A percentile compares a stretch with the other conserved stretches of the same genome.
phyloP scores from a whole-genome alignment of 2,329 filamentous ascomycete genomes.

The Mollisia scopiformis region DNA sequence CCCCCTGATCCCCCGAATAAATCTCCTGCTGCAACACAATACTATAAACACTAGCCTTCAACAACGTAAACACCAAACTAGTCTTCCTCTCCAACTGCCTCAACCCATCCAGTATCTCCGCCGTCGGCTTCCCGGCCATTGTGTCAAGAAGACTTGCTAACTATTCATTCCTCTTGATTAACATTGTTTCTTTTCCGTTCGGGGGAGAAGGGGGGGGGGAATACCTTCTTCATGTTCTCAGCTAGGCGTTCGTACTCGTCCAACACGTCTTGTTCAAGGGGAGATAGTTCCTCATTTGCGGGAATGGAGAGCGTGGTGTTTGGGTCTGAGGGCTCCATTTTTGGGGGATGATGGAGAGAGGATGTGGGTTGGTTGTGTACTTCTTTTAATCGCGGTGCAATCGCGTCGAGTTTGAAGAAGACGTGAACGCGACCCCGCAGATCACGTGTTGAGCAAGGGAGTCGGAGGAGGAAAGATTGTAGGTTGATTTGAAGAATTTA shows the following conservation, averaged over 20 bases:
- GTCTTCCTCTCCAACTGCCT: slow-evolving; percentile 92
- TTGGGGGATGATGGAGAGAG: neutral
- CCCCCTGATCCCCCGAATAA: slow-evolving; percentile 65
- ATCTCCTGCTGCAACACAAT: slow-evolving; percentile 99
- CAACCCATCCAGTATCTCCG: slow-evolving; percentile 83
- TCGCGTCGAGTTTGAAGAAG: too few species aligned
- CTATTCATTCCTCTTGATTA: slow-evolving; percentile 40
- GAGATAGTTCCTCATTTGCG: slow-evolving; percentile 61
- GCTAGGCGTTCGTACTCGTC: slow-evolving; percentile 90
- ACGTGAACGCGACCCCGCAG: too few species aligned
- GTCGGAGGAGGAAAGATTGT: too few species aligned
- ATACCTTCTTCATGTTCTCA: slow-evolving; percentile 87
- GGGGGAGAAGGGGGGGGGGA: too few species aligned
- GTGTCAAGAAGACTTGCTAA: slow-evolving; percentile 62
- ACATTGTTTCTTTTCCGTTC: neutral
- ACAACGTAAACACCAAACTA: slow-evolving; percentile 87
- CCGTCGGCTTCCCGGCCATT: slow-evolving; percentile 72
- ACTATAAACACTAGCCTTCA: slow-evolving; percentile 98
- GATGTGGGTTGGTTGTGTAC: too few species aligned
- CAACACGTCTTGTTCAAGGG: slow-evolving; percentile 90
- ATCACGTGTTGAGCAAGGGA: too few species aligned
- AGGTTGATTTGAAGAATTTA: too few species aligned
- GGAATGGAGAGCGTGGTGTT: slow-evolving; percentile 14
- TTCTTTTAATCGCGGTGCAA: too few species aligned
- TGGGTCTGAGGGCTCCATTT: slow-evolving; percentile 26